Evolutionary conservation across 768 basidiomycete genomes (phyloP).

Genomic region (Lentinula boryana): DNA sequence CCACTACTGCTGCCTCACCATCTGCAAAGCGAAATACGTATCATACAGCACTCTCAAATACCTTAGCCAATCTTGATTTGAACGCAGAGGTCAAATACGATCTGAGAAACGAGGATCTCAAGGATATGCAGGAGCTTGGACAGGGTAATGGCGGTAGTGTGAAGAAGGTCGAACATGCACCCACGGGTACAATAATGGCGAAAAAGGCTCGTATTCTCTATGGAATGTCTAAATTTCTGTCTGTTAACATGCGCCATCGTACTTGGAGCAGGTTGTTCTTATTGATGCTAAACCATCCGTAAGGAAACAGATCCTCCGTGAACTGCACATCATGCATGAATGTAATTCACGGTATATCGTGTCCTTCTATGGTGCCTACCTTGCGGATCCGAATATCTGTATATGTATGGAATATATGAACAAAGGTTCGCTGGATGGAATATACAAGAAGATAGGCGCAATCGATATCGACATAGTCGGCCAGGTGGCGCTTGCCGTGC

Average conservation of each 20-base stretch:
- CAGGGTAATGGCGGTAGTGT: constrained; percentile 98
- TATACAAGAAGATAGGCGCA: constrained; percentile 93
- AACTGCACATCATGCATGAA: constrained; percentile 98
- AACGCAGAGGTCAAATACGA: constrained; percentile 83
- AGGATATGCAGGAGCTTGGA: constrained; percentile 86
- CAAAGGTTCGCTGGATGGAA: constrained; percentile 88
- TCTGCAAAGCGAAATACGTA: constrained; percentile 63
- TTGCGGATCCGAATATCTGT: constrained; percentile 96
- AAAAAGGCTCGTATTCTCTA: constrained; percentile 71
- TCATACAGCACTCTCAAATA: constrained; percentile 75
- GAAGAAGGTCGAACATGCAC: constrained; percentile 89
- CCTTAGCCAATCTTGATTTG: constrained; percentile 81
- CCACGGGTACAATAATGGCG: constrained; percentile 92
- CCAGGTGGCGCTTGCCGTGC: constrained; percentile 89
- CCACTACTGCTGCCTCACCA: constrained; percentile 40
- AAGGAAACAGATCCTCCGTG: constrained; percentile 94
- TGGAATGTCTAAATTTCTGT: neutral
- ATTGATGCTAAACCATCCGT: constrained; percentile 96
- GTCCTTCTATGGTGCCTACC: constrained; percentile 94
- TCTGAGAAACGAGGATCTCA: constrained; percentile 83
- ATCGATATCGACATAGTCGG: constrained; percentile 92
- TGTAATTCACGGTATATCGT: constrained; percentile 92
- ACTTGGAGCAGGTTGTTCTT: constrained; percentile 67
- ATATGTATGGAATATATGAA: constrained; percentile 98
- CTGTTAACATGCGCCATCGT: neutral